Percentiles rank a stretch among this genome's conserved stretches.
These are phyloP conservation scores for Eucalyptus globulus DNA, from an alignment of 345 rosid genomes.

Conservation along the genomic window DNA sequence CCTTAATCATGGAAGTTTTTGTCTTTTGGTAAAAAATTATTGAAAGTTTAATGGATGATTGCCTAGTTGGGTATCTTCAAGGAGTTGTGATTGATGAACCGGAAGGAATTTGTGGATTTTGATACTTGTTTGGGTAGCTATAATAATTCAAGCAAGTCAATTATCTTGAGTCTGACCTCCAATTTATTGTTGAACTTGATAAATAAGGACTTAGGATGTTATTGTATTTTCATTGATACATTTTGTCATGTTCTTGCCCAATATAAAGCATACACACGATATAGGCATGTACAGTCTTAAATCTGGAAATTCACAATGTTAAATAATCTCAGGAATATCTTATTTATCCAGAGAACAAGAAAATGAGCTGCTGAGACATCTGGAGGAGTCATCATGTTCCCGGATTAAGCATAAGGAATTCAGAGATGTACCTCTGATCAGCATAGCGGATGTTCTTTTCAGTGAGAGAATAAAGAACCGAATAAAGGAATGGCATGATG, in stretches of 20 bases:
- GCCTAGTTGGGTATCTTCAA: not conserved
- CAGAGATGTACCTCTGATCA: constrained; percentile 24
- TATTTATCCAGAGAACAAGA: constrained; percentile 90
- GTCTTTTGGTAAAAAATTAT: not conserved
- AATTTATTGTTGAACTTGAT: not conserved
- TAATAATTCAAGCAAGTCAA: not conserved
- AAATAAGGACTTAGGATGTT: not conserved
- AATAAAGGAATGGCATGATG: constrained; percentile 52
- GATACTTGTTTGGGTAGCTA: not conserved
- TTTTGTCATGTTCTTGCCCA: not conserved
- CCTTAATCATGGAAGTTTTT: not conserved
- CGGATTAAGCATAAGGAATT: constrained; percentile 1
- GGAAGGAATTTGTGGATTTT: not conserved
- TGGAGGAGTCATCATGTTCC: constrained; percentile 15
- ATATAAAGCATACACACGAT: not conserved
- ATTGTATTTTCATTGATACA: not conserved
- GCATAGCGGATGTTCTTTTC: constrained; percentile 52
- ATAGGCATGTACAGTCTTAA: not conserved
- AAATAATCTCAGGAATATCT: constrained; percentile 73
- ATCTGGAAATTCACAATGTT: constrained; percentile 17
- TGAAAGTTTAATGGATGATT: not conserved
- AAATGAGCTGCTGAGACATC: constrained; percentile 27
- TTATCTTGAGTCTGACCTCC: not conserved
- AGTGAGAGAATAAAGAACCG: constrained; percentile 73
- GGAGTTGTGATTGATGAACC: not conserved